phyloP scores from a whole-genome alignment of 2,329 filamentous ascomycete species.

The Fusarium albidum region DNA sequence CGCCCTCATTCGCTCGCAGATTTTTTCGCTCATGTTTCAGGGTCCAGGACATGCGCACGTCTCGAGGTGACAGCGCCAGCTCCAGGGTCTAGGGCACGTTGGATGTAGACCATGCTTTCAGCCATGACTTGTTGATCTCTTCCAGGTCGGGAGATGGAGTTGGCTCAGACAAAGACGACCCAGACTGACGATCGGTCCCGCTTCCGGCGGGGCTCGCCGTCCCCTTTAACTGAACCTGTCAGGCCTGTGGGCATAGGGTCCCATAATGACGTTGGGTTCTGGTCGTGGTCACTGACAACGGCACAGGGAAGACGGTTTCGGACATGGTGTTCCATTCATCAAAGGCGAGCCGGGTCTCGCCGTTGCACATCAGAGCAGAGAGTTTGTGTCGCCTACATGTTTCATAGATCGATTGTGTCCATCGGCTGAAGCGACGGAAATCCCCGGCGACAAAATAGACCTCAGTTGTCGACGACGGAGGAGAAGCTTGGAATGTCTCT shows the following conservation, averaged over 20 bases:
- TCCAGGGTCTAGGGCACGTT: slow-evolving; percentile 4
- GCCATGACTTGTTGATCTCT: slow-evolving; percentile 8
- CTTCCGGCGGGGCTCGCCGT: slow-evolving; percentile 34
- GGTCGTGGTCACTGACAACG: slow-evolving; percentile 14
- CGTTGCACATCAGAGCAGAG: slow-evolving; percentile 2
- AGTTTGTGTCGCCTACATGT: slow-evolving; percentile 1
- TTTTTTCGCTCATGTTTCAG: neutral
- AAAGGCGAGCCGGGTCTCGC: neutral
- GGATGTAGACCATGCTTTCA: neutral
- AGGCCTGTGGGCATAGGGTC: slow-evolving; percentile 20
- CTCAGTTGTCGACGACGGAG: slow-evolving; percentile 10
- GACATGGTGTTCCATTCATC: neutral
- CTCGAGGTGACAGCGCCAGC: neutral
- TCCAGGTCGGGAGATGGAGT: slow-evolving; percentile 8
- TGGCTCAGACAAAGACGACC: slow-evolving; percentile 25
- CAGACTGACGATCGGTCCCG: slow-evolving; percentile 36
- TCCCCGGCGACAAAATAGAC: slow-evolving; percentile 12
- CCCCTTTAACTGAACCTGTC: slow-evolving; percentile 21
- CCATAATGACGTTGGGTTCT: slow-evolving; percentile 37
- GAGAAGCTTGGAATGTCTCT: slow-evolving; percentile 18
- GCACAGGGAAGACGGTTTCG: neutral
- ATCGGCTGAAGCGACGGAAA: slow-evolving; percentile 5
- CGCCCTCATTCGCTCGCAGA: slow-evolving; percentile 4
- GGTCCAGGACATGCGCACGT: slow-evolving; percentile 2
- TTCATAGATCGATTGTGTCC: slow-evolving; percentile 15